phyloP scores from a whole-genome alignment of 805 yeast genomes.

The Lipomyces starkeyi region DNA sequence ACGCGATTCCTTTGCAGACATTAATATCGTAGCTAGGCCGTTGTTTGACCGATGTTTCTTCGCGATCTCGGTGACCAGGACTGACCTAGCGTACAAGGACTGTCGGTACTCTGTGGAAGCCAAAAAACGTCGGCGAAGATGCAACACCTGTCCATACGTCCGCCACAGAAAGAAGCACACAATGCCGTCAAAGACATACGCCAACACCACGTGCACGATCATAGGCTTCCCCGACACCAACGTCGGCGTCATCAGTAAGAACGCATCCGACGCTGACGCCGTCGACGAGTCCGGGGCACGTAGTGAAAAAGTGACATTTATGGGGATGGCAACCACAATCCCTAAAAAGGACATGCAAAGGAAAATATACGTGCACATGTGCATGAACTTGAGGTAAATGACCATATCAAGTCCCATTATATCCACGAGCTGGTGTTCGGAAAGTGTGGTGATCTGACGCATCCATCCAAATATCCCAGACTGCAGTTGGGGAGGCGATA shows the following conservation, averaged over 20 bases:
- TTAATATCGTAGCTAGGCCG: slow-evolving; percentile 39
- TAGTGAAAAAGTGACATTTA: slow-evolving; percentile 47
- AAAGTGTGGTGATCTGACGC: slow-evolving; percentile 31
- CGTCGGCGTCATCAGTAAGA: slow-evolving; percentile 48
- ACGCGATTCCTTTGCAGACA: slow-evolving; percentile 11
- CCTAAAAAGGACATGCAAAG: slow-evolving; percentile 44
- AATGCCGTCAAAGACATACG: slow-evolving; percentile 43
- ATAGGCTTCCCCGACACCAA: slow-evolving; percentile 44
- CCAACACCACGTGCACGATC: slow-evolving; percentile 46
- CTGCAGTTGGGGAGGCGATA: slow-evolving; percentile 35
- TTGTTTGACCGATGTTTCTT: slow-evolving; percentile 37
- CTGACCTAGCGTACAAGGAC: slow-evolving; percentile 43
- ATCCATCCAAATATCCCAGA: slow-evolving; percentile 41
- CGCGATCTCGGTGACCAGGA: slow-evolving; percentile 46
- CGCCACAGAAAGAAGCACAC: slow-evolving; percentile 43
- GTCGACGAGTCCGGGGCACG: slow-evolving; percentile 26
- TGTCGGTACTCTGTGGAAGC: slow-evolving; percentile 39
- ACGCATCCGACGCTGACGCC: slow-evolving; percentile 43
- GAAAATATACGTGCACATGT: slow-evolving; percentile 46
- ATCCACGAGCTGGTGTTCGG: slow-evolving; percentile 41
- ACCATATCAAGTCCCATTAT: slow-evolving; percentile 48
- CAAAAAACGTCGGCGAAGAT: slow-evolving; percentile 40
- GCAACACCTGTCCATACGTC: slow-evolving; percentile 42
- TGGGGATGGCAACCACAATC: slow-evolving; percentile 47
- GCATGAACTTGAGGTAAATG: slow-evolving; percentile 43